phyloP scores from a whole-genome alignment of 2,329 filamentous ascomycete genomes.

The Tolypocladium capitatum region DNA sequence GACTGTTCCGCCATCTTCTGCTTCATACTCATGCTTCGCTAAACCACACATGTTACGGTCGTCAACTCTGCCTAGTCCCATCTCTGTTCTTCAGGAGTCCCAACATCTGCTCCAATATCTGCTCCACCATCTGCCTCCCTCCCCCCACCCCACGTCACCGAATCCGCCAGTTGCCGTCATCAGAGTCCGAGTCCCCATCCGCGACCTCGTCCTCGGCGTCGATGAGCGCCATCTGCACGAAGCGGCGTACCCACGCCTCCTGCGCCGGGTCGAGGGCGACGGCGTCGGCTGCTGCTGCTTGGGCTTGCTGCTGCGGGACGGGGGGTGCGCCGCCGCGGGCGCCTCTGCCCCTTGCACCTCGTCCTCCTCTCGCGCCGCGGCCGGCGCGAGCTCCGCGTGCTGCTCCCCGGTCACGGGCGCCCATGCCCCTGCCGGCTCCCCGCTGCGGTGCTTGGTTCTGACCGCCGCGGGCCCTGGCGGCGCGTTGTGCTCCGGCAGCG shows the following conservation, averaged over 20 bases:
- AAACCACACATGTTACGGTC: background rate
- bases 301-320: background rate
- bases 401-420: background rate
- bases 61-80: background rate
- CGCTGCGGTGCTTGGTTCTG: background rate
- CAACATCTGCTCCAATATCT: too few species aligned
- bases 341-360: background rate
- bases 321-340: background rate
- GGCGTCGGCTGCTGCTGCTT: conserved; percentile 3
- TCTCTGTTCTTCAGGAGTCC: background rate
- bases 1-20: background rate
- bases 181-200: conserved; percentile 23
- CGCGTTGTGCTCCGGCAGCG: background rate
- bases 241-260: conserved; percentile 39
- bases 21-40: background rate
- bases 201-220: conserved; percentile 39
- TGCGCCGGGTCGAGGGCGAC: conserved; percentile 31
- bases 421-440: background rate
- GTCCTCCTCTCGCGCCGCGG: conserved; percentile 1
- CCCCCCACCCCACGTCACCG: conserved; percentile 1
- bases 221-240: conserved; percentile 39
- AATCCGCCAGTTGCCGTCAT: conserved; percentile 11
- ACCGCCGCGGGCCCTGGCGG: background rate
- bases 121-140: too few species aligned
- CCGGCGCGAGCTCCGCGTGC: background rate